Base-by-base conservation (phyloP, 139 green algal species). In the Tetraselmis striata region DNA sequence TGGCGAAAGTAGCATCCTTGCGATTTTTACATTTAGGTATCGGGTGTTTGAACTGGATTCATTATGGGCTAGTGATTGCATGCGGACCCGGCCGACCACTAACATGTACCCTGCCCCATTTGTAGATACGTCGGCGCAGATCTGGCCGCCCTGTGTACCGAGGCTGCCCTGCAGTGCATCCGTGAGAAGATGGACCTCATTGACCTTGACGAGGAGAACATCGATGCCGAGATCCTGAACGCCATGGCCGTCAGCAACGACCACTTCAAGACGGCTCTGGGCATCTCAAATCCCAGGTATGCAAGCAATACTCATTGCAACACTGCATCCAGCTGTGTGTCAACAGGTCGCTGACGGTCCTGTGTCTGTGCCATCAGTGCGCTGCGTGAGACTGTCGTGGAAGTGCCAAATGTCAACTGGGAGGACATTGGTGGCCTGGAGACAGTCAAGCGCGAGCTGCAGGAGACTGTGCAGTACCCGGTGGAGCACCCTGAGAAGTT, bases 151-250 rank as follows among this genome's bases (percentile, higher is more conserved):
- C 92, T 99, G 79, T 98, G 95, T 89, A 98, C 96, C 45, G 95
- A 98, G 85, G 96, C 96, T 11, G 96, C 95, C 30, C 89, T 98
- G 89, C 93, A 97, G 87, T 98, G 95, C 87, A 99, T 99, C 87
- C 93, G 95, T 45, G 97, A 99, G 92, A 99, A 99, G 94, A 99
- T 99, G 97, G 97, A 99, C 83, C 94, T 99, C 26, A 99, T 99
- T 79, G 97, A 99, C 90, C 91, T 99, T 79, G 97, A 99, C 87
- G 97, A 99, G 86, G 97, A 99, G 27, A 90, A 92, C 32, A 99
- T 99, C 81, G 97, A 99, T 84, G 97, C 97, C 0, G 96, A 98
- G 86, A 93, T 99, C 79, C 93, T 99, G 75, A 96, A 98, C 90
- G 92, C 88, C 80, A 99, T 99, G 97, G 94, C 95, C 0, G 97